Evolutionary conservation across 2,329 filamentous ascomycete species (phyloP).

Genomic region (Penicillium expansum): DNA sequence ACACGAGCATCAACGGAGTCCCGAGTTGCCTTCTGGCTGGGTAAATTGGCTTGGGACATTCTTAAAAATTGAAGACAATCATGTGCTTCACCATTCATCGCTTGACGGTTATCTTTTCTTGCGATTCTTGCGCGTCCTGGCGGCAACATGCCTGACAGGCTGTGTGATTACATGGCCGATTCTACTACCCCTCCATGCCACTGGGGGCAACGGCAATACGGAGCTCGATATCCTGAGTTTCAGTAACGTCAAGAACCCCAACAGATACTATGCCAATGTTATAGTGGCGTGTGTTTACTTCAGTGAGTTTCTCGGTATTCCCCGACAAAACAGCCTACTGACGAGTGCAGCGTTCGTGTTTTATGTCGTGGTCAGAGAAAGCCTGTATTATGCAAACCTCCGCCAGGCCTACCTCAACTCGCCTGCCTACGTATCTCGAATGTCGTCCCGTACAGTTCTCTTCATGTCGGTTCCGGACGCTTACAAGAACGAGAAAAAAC

Average conservation of each 20-base stretch:
- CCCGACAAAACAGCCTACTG: background rate
- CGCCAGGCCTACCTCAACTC: slow-evolving; percentile 88
- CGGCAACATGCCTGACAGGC: slow-evolving; percentile 76
- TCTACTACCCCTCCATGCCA: slow-evolving; percentile 81
- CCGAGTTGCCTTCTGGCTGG: slow-evolving; percentile 47
- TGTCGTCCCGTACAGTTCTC: slow-evolving; percentile 85
- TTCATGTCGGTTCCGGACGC: slow-evolving; percentile 78
- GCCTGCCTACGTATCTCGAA: slow-evolving; percentile 74
- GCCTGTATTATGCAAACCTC: slow-evolving; percentile 85
- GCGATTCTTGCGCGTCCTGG: slow-evolving; percentile 76
- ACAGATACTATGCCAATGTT: slow-evolving; percentile 75
- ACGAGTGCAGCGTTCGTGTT: slow-evolving; percentile 65
- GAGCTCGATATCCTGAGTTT: slow-evolving; percentile 79
- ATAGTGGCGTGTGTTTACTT: slow-evolving; percentile 77
- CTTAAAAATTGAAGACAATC: slow-evolving; percentile 63
- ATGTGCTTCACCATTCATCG: slow-evolving; percentile 85
- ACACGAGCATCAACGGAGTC: slow-evolving; percentile 48
- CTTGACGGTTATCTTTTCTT: slow-evolving; percentile 91
- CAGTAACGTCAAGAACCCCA: slow-evolving; percentile 65
- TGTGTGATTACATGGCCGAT: slow-evolving; percentile 83
- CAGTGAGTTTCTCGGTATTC: slow-evolving; percentile 41
- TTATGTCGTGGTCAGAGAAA: slow-evolving; percentile 80
- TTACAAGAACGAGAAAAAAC: slow-evolving; percentile 70
- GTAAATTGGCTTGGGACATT: slow-evolving; percentile 57
- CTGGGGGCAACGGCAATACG: slow-evolving; percentile 64